Conservation (phyloP, 805 yeast genomes). For the Kuraishia piskuri region DNA sequence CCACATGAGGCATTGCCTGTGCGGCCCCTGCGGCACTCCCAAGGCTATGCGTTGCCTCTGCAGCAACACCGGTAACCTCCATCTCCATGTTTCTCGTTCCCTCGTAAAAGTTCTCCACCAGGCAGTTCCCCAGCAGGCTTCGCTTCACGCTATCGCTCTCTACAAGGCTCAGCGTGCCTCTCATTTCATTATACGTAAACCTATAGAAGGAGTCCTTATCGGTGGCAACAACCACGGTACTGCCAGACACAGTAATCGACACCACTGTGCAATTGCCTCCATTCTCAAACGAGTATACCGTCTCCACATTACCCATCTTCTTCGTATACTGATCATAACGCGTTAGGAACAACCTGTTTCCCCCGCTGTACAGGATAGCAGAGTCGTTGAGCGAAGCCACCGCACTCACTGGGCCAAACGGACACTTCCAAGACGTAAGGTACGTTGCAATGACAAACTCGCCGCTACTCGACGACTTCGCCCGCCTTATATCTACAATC, state of each 20-base stretch:
- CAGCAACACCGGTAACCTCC: no score
- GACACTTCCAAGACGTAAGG: conserved; percentile 7
- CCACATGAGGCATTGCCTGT: background rate
- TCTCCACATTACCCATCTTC: conserved; percentile 8
- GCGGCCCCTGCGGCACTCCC: no score
- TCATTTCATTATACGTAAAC: conserved; percentile 10
- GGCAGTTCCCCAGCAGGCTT: conserved; percentile 14
- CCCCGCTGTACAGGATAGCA: conserved; percentile 15
- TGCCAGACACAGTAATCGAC: conserved; percentile 14
- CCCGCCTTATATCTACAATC: conserved; percentile 16
- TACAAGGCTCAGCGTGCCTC: conserved; percentile 5
- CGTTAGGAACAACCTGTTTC: conserved; percentile 8
- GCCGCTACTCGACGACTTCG: background rate
- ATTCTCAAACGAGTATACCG: background rate
- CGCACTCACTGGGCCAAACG: conserved; percentile 13
- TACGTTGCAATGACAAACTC: conserved; percentile 3
- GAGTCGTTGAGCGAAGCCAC: conserved; percentile 16
- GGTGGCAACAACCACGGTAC: conserved; percentile 17
- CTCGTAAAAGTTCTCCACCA: conserved; percentile 10
- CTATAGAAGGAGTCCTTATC: conserved; percentile 17
- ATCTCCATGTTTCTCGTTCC: background rate
- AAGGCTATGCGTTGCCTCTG: no score
- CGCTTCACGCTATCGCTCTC: conserved; percentile 14
- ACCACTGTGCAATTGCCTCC: conserved; percentile 9
- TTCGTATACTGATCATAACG: conserved; percentile 12